Conservation (phyloP, 2,329 filamentous ascomycete species). For the Aureobasidium sp. region DNA sequence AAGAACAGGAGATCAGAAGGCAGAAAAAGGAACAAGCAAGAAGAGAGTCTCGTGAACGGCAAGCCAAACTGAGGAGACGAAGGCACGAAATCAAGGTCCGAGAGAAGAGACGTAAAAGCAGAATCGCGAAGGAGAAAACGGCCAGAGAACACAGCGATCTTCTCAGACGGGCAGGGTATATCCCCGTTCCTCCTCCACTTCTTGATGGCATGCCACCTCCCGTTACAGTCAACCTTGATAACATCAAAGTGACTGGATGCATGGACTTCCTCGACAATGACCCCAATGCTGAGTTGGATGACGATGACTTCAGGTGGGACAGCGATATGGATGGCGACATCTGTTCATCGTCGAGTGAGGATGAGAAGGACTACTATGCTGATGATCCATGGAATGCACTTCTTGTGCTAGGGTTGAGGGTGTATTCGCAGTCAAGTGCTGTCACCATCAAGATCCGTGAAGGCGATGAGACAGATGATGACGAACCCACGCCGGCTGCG, state of each 20-base stretch:
- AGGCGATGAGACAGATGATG: background rate
- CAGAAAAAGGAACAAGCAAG: conserved; percentile 23
- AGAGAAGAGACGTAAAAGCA: conserved; percentile 14
- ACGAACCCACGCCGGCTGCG: background rate
- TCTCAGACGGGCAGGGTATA: background rate
- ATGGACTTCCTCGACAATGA: background rate
- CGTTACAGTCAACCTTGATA: background rate
- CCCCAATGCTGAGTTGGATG: conserved; percentile 17
- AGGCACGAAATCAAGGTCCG: conserved; percentile 14
- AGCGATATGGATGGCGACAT: conserved; percentile 17
- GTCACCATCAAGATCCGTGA: conserved; percentile 41
- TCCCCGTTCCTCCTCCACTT: background rate
- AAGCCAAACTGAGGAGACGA: conserved; percentile 4
- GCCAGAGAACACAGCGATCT: conserved; percentile 8
- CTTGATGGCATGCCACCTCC: too few relatives aligned
- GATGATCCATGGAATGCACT: conserved; percentile 54
- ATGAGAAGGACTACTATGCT: conserved; percentile 31
- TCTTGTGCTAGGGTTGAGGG: conserved; percentile 48
- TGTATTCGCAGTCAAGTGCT: conserved; percentile 44
- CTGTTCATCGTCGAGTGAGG: conserved; percentile 5
- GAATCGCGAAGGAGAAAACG: conserved; percentile 19
- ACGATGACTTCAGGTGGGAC: conserved; percentile 26
- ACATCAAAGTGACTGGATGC: background rate
- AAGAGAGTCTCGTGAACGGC: conserved; percentile 22
- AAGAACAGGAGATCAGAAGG: conserved; percentile 31